Evolutionary conservation across 495 filamentous ascomycete genomes (phyloP), one percentile per base, ranked within the genome.

Genomic region (Aspergillus ellipticus): DNA sequence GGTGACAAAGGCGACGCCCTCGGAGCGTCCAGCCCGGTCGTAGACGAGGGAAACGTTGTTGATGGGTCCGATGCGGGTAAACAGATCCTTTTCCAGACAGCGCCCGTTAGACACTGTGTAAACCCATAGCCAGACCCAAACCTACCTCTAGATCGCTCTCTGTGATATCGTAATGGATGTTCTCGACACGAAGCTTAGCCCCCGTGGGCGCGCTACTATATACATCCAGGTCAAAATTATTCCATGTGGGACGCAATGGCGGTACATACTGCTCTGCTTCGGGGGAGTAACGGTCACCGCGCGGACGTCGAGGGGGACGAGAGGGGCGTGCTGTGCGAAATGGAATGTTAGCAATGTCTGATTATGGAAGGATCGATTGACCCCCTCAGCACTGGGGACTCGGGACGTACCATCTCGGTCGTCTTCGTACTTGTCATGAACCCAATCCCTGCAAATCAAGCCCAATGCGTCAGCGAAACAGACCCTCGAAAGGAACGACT

Each of bases 161-260:
- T 21, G 88, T 90, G 53, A 97, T 81, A 41, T 97, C 93, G 72
- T 96, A 97, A 72, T 97, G 93, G 47, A 97, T 73, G 67, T 96
- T 96, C 57, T 96, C 90, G 46, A 97, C 86, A 51, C 86, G 87
- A 58, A 97, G 71, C 70, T 89, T 92, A 48, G 86, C 79, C 62
- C 88, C 83, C 24, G 74, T 59, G 35, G 75, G 54, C n/a, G 80
- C 72, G 62, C 61, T 60, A 49, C 31, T 33, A 29, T 54, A 29
- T 55, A 64, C 47, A 62, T 56, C 56, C 46, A 60, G 33, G 28
- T 24, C 15, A 57, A 29, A 6, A 16, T 15, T 19, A 7, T 28
- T 7, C 20, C 33, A 54, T n/a, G 20, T 53, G 42, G 42, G 56
- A 70, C n/a, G n/a, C n/a, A 55, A 46, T 49, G 47, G 49, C 64